Percentiles rank a stretch among this genome's conserved stretches.
Conservation (phyloP, 208 protist species). For the Leishmania amazonensis region DNA sequence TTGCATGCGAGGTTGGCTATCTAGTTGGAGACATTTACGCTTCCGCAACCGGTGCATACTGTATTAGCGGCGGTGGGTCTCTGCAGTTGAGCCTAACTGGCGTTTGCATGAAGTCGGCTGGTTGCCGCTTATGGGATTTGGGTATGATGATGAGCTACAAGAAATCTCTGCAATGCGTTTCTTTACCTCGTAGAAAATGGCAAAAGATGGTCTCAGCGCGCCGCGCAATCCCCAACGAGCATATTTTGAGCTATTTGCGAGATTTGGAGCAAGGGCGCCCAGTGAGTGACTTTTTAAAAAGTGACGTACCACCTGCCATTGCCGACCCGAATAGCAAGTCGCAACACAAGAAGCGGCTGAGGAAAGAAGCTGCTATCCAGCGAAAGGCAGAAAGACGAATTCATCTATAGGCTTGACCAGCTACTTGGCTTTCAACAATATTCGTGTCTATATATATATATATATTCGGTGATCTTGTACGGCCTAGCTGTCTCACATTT, state of each 20-base stretch:
- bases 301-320: not conserved
- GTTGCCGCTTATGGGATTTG: conserved; percentile 87
- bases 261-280: conserved; percentile 16
- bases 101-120: conserved; percentile 42
- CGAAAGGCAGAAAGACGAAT: conserved; percentile 8
- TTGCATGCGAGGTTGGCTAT: conserved; percentile 79
- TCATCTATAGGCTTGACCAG: not conserved
- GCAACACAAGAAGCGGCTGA: conserved; percentile 30
- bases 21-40: conserved; percentile 86
- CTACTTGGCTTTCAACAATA: not conserved
- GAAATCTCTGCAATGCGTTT: conserved; percentile 19
- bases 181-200: conserved; percentile 24
- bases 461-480: not conserved
- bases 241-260: conserved; percentile 17
- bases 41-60: conserved; percentile 81
- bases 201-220: conserved; percentile 17
- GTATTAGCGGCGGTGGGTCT: conserved; percentile 64
- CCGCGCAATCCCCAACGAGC: conserved; percentile 6
- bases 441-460: not conserved
- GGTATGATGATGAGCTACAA: conserved; percentile 90
- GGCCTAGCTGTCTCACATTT: not conserved
- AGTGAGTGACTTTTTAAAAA: conserved; percentile 28
- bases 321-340: conserved; percentile 31
- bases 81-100: conserved; percentile 72
- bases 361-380: conserved; percentile 11